A percentile compares a stretch with the other conserved stretches of the same genome.
These are phyloP conservation scores for Rubroboletus satanas DNA, from an alignment of 768 basidiomycete species.

Conservation along the genomic window DNA sequence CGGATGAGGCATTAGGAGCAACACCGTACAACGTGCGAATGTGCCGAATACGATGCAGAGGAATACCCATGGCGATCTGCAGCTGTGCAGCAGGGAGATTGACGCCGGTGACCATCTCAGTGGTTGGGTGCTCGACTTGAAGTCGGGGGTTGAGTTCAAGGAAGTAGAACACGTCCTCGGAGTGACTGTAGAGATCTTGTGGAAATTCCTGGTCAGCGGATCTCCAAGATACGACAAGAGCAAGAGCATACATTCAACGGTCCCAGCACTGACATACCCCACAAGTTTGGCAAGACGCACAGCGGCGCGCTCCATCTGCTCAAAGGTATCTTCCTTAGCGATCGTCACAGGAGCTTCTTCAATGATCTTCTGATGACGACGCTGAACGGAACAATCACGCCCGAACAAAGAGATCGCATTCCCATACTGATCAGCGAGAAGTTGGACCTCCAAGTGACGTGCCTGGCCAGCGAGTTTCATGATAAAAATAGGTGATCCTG, in stretches of 20 bases:
- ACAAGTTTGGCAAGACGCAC: slow-evolving; percentile 98
- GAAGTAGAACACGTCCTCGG: slow-evolving; percentile 95
- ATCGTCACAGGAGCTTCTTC: slow-evolving; percentile 99
- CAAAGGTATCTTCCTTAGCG: slow-evolving; percentile 86
- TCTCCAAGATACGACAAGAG: not conserved
- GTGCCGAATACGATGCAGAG: slow-evolving; percentile 91
- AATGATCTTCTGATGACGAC: slow-evolving; percentile 99
- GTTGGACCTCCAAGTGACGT: slow-evolving; percentile 95
- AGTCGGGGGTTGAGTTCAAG: slow-evolving; percentile 98
- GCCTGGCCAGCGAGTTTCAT: slow-evolving; percentile 99
- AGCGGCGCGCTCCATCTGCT: slow-evolving; percentile 98
- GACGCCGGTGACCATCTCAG: slow-evolving; percentile 99
- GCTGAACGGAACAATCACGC: slow-evolving; percentile 98
- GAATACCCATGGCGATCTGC: slow-evolving; percentile 97
- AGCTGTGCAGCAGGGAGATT: slow-evolving; percentile 97
- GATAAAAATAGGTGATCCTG: slow-evolving; percentile 97
- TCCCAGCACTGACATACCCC: slow-evolving; percentile 98
- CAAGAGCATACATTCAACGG: slow-evolving; percentile 76
- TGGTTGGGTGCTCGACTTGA: slow-evolving; percentile 99
- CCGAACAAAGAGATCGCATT: slow-evolving; percentile 99
- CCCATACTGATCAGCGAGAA: slow-evolving; percentile 98
- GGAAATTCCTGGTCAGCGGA: slow-evolving; percentile 1
- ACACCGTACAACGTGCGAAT: slow-evolving; percentile 96
- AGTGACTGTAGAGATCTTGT: slow-evolving; percentile 88
- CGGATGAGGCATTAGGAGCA: slow-evolving; percentile 80